phyloP scores from a whole-genome alignment of 2,329 filamentous ascomycete genomes.

The Colletotrichum sp. region DNA sequence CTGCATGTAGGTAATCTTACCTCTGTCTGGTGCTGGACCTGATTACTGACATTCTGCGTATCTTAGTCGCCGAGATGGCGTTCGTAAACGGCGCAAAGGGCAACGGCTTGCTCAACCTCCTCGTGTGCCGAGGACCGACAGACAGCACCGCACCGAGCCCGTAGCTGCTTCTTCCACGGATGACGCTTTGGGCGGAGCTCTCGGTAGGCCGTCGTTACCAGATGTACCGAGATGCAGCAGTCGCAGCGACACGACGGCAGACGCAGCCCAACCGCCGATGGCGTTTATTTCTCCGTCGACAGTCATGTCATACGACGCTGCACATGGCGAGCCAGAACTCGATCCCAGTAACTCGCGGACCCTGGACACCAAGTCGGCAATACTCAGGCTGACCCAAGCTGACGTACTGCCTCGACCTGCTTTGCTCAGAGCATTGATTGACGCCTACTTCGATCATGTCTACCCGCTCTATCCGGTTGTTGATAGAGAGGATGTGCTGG shows the following conservation, averaged over 20 bases:
- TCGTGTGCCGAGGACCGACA: background rate
- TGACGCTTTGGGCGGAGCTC: background rate
- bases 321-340: background rate
- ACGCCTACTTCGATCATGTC: background rate
- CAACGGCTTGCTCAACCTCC: background rate
- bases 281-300: background rate
- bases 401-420: background rate
- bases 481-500: background rate
- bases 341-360: background rate
- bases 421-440: background rate
- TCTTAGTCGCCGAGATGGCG: background rate
- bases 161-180: background rate
- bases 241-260: background rate
- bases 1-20: background rate
- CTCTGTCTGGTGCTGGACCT: background rate
- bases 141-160: background rate
- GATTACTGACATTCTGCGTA: background rate
- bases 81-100: background rate
- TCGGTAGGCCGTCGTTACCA: background rate
- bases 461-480: background rate
- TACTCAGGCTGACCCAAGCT: background rate
- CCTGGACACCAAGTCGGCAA: background rate
- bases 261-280: background rate
- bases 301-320: background rate
- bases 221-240: background rate